Percentiles rank a stretch among this genome's conserved stretches.
phyloP scores from a whole-genome alignment of 257 asterid genomes.

The Cinchona pubescens region DNA sequence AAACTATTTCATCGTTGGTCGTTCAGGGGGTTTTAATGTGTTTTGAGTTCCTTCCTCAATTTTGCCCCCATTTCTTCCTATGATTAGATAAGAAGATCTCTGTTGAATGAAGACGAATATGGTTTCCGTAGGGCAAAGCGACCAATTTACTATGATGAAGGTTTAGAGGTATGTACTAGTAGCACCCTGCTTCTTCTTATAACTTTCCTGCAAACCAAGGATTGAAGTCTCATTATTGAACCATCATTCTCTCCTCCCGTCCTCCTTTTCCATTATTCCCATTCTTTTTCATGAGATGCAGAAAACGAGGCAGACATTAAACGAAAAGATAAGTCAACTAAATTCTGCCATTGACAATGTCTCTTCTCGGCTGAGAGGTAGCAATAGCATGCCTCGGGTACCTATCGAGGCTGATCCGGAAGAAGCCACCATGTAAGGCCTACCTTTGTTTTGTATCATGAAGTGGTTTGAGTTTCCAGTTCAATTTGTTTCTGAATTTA shows the following conservation, averaged over 20 bases:
- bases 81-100: conserved; percentile 64
- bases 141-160: conserved; percentile 80
- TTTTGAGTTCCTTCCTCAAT: conserved; percentile 8
- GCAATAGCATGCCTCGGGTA: conserved; percentile 51
- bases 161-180: conserved; percentile 53
- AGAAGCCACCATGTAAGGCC: conserved; percentile 49
- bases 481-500: neutral
- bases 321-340: conserved; percentile 71
- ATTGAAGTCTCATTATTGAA: neutral
- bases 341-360: conserved; percentile 86
- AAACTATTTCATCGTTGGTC: neutral
- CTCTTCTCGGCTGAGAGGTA: conserved; percentile 78
- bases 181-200: neutral
- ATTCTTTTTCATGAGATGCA: conserved; percentile 32
- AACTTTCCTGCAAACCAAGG: no score
- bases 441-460: conserved; percentile 7
- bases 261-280: neutral
- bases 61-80: conserved; percentile 11
- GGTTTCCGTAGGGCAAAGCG: conserved; percentile 70
- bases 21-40: conserved; percentile 6
- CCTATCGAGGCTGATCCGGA: conserved; percentile 62
- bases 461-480: neutral
- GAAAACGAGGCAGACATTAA: conserved; percentile 73
- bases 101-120: conserved; percentile 77
- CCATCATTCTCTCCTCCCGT: neutral